Evolutionary conservation across 352 stramenopile genomes (phyloP).

Genomic region (Phytophthora pini): DNA sequence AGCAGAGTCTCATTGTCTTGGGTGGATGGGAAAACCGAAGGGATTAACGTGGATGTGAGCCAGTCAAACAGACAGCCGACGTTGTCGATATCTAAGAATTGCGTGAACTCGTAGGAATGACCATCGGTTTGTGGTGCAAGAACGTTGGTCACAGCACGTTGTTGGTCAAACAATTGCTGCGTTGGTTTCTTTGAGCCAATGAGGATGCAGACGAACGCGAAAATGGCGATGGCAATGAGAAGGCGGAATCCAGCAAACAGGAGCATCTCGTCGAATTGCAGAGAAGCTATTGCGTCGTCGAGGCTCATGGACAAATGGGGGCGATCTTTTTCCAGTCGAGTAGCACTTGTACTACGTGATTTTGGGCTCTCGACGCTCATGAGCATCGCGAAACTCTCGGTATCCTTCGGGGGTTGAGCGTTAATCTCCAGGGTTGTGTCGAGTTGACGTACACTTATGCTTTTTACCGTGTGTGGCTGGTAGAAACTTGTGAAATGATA

Average conservation of each 20-base stretch:
- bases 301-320: not conserved
- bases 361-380: not conserved
- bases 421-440: no score
- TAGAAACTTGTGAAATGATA: no score
- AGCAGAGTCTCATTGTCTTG: slow-evolving; percentile 45
- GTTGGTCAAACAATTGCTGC: not conserved
- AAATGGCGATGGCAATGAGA: not conserved
- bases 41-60: slow-evolving; percentile 44
- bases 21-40: slow-evolving; percentile 39
- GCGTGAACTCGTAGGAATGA: not conserved
- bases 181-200: not conserved
- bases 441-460: no score
- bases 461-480: no score
- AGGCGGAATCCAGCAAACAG: not conserved
- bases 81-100: slow-evolving; percentile 38
- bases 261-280: not conserved
- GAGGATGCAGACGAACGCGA: not conserved
- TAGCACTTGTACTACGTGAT: no score
- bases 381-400: no score
- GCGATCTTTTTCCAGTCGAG: no score
- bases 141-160: not conserved
- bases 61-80: slow-evolving; percentile 40
- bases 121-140: not conserved
- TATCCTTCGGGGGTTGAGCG: no score
- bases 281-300: not conserved